Evolutionary conservation across 805 yeast genomes (phyloP).

Genomic region (Candida maltosa): DNA sequence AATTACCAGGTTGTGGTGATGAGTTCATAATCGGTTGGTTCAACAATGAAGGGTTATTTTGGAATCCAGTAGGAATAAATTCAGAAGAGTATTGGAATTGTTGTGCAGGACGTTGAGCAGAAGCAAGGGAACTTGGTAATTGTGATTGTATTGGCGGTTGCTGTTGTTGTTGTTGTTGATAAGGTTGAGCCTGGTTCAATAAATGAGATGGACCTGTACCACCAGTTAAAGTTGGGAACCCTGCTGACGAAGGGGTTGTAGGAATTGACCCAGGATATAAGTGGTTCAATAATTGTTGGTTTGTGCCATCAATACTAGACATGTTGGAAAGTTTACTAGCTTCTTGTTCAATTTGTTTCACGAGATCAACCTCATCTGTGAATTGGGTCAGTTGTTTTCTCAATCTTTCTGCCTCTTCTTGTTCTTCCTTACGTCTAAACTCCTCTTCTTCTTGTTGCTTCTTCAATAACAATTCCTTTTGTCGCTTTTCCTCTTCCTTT

Average conservation of each 20-base stretch:
- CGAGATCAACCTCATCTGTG: conserved; percentile 1
- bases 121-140: too few species aligned
- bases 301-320: conserved; percentile 3
- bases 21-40: not conserved
- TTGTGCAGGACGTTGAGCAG: not conserved
- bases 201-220: not conserved
- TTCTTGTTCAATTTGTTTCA: conserved; percentile 3
- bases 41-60: not conserved
- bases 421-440: conserved; percentile 6
- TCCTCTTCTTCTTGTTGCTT: conserved; percentile 11
- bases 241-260: conserved; percentile 4
- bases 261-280: conserved; percentile 24
- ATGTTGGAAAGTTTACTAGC: conserved; percentile 3
- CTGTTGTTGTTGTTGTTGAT: too few species aligned
- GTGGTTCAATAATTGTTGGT: conserved; percentile 29
- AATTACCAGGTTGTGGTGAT: conserved; percentile 3
- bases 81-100: not conserved
- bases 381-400: too few species aligned
- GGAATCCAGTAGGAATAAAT: conserved; percentile 4
- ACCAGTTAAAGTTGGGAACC: conserved; percentile 2
- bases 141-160: too few species aligned
- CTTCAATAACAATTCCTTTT: conserved; percentile 10
- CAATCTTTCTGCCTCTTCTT: conserved; percentile 2
- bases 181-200: too few species aligned
- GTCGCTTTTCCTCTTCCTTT: conserved; percentile 13